These are phyloP conservation scores for Nemania sp. DNA, from an alignment of 2,329 filamentous ascomycete species.

Conservation along the genomic window DNA sequence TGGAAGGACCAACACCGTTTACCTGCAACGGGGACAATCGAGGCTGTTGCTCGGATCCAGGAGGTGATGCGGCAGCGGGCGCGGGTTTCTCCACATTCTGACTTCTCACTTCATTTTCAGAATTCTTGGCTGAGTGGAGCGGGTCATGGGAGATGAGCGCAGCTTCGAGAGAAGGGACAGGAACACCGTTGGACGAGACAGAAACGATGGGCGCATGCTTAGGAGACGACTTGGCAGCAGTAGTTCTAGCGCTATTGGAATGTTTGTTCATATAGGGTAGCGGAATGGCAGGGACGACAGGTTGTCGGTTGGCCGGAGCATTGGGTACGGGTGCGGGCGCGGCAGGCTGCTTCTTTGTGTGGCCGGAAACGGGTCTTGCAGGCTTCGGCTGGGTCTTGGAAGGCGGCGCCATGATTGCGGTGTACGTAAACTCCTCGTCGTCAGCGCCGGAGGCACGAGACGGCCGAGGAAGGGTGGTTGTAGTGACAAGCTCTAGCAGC, in stretches of 20 bases:
- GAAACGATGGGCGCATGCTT: constrained; percentile 37
- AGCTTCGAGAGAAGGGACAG: constrained; percentile 50
- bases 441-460: constrained; percentile 3
- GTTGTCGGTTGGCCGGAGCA: constrained; percentile 40
- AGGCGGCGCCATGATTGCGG: constrained; percentile 47
- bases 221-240: constrained; percentile 30
- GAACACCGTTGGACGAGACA: constrained; percentile 42
- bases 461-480: constrained; percentile 12
- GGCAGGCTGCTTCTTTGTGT: constrained; percentile 44
- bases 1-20: constrained; percentile 31
- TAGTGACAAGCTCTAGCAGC: constrained; percentile 10
- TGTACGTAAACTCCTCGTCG: constrained; percentile 21
- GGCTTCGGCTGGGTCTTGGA: constrained; percentile 46
- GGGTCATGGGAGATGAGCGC: constrained; percentile 47
- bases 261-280: constrained; percentile 49
- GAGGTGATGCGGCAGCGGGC: constrained; percentile 30
- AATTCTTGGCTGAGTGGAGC: constrained; percentile 39
- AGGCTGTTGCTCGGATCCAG: constrained; percentile 26
- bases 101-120: constrained; percentile 44
- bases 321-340: constrained; percentile 30
- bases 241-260: constrained; percentile 33
- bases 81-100: constrained; percentile 47
- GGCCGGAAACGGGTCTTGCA: constrained; percentile 44
- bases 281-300: constrained; percentile 51
- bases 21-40: constrained; percentile 23